Percentiles rank a stretch among this genome's conserved stretches.
Conservation (phyloP, 495 filamentous ascomycete genomes). For the Cenococcum geophilum region DNA sequence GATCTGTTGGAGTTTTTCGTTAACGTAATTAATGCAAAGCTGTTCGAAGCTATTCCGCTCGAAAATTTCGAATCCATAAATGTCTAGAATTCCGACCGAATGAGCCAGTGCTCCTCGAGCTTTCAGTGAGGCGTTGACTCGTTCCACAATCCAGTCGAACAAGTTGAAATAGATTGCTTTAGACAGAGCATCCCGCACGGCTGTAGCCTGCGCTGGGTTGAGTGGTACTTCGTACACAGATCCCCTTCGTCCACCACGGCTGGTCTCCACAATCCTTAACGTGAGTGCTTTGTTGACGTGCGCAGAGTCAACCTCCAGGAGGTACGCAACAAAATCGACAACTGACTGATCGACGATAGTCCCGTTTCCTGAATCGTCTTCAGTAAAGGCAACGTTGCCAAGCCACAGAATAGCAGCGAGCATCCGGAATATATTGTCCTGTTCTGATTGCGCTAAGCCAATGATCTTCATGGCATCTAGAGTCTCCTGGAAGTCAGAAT, state of each 20-base stretch:
- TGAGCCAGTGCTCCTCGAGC: slow-evolving; percentile 69
- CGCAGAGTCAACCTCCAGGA: slow-evolving; percentile 78
- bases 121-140: slow-evolving; percentile 83
- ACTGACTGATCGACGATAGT: slow-evolving; percentile 79
- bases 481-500: slow-evolving; percentile 85
- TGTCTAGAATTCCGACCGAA: slow-evolving; percentile 96
- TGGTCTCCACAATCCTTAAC: slow-evolving; percentile 81
- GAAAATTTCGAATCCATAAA: slow-evolving; percentile 99
- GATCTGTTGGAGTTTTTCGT: slow-evolving; percentile 99
- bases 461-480: slow-evolving; percentile 92
- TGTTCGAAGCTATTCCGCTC: slow-evolving; percentile 99
- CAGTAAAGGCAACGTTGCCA: slow-evolving; percentile 82
- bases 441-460: slow-evolving; percentile 79
- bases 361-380: slow-evolving; percentile 86
- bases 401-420: slow-evolving; percentile 89
- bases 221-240: slow-evolving; percentile 87
- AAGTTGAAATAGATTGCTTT: slow-evolving; percentile 97
- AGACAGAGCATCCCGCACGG: slow-evolving; percentile 88
- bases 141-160: slow-evolving; percentile 96
- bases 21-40: slow-evolving; percentile 99
- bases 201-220: slow-evolving; percentile 81
- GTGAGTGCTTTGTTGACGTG: slow-evolving; percentile 86
- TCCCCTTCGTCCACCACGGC: slow-evolving; percentile 70
- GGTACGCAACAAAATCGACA: slow-evolving; percentile 87
- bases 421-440: slow-evolving; percentile 97